phyloP scores from a whole-genome alignment of 257 asterid genomes.

The Ilex aquifolium region DNA sequence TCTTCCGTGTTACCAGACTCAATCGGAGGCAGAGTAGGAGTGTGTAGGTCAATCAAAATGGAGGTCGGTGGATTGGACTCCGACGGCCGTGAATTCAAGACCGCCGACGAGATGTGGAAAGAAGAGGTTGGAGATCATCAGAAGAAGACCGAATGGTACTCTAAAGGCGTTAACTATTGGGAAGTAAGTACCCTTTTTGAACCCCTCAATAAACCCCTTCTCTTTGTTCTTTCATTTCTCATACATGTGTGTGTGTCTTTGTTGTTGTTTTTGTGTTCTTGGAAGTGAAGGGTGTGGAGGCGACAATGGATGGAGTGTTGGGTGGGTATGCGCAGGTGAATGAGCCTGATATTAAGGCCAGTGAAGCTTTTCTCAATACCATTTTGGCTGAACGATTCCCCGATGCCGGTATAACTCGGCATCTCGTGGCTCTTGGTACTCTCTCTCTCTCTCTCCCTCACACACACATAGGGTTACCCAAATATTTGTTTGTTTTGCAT shows the following conservation, averaged over 20 bases:
- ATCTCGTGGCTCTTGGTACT: constrained; percentile 79
- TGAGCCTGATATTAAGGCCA: constrained; percentile 62
- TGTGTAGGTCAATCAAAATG: constrained; percentile 24
- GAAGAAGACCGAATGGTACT: constrained; percentile 77
- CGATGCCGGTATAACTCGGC: constrained; percentile 48
- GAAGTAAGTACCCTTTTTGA: constrained; percentile 29
- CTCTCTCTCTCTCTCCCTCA: constrained; percentile 3
- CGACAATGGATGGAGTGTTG: constrained; percentile 88
- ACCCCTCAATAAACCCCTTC: background rate
- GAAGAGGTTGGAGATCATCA: constrained; percentile 73
- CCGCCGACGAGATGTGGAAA: constrained; percentile 88
- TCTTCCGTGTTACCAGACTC: too few relatives aligned
- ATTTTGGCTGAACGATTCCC: constrained; percentile 65
- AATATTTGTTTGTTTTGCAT: too few relatives aligned
- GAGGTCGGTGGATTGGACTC: constrained; percentile 59
- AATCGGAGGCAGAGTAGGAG: too few relatives aligned
- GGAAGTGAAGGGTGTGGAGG: constrained; percentile 76
- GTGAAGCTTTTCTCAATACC: constrained; percentile 66
- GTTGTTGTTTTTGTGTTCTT: background rate
- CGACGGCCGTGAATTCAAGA: constrained; percentile 66
- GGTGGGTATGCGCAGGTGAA: constrained; percentile 89
- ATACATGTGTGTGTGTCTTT: background rate
- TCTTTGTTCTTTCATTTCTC: background rate
- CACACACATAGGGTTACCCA: background rate
- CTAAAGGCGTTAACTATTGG: constrained; percentile 80